Conservation (phyloP, 768 basidiomycete genomes). For the Asterophora lycoperdoides region DNA sequence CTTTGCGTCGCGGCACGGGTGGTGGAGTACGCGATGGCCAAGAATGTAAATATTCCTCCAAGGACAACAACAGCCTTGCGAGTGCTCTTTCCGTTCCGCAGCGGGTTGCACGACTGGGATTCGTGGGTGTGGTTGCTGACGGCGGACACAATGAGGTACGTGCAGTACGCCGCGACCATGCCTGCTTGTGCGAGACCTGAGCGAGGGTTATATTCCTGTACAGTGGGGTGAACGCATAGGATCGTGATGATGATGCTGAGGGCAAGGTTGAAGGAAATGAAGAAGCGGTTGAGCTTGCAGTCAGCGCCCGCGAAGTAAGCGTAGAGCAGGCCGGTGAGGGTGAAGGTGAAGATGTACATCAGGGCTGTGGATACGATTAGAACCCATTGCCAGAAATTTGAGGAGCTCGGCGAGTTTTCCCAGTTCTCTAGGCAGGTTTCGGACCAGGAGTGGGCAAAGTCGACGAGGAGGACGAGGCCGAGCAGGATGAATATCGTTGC, state of each 20-base stretch:
- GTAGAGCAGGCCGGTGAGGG: constrained; percentile 85
- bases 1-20: constrained; percentile 94
- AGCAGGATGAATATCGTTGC: constrained; percentile 95
- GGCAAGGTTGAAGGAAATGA: constrained; percentile 91
- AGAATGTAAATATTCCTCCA: constrained; percentile 93
- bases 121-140: constrained; percentile 88
- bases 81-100: constrained; percentile 63
- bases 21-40: constrained; percentile 97
- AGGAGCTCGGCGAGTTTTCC: constrained; percentile 70
- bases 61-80: constrained; percentile 84
- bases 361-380: constrained; percentile 89
- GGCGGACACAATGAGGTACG: constrained; percentile 91
- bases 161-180: constrained; percentile 98
- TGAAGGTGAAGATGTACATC: constrained; percentile 81
- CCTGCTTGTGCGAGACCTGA: constrained; percentile 93
- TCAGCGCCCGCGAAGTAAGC: constrained; percentile 85
- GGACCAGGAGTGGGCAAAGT: constrained; percentile 98
- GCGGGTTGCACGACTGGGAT: constrained; percentile 76
- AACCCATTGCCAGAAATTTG: constrained; percentile 94
- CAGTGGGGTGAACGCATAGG: constrained; percentile 74
- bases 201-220: constrained; percentile 91
- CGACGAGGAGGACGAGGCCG: constrained; percentile 94
- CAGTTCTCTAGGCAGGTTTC: constrained; percentile 95
- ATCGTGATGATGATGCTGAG: constrained; percentile 77
- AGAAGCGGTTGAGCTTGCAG: constrained; percentile 92